A percentile compares a stretch with the other conserved stretches of the same genome.
These are phyloP conservation scores for Kurtzmaniella quercitrusa DNA, from an alignment of 1,139 yeast genomes.

Conservation along the genomic window DNA sequence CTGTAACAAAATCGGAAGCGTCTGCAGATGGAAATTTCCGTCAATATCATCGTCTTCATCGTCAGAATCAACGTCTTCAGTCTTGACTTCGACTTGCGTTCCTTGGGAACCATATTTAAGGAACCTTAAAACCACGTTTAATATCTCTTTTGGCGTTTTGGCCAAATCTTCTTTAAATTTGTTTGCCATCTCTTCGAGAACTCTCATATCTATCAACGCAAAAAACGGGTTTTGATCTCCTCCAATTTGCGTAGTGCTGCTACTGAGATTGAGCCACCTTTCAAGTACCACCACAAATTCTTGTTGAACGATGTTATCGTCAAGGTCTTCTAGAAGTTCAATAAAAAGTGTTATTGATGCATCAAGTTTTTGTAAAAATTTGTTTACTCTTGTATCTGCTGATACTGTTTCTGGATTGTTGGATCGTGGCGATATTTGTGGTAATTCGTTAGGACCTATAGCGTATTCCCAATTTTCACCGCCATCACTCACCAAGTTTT, in stretches of 20 bases:
- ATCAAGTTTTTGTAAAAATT: slow-evolving; percentile 49
- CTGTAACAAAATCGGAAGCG: slow-evolving; percentile 42
- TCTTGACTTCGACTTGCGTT: slow-evolving; percentile 4
- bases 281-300: slow-evolving; percentile 52
- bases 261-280: slow-evolving; percentile 50
- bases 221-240: slow-evolving; percentile 48
- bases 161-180: slow-evolving; percentile 60
- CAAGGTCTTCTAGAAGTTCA: slow-evolving; percentile 46
- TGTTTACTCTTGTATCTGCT: slow-evolving; percentile 17
- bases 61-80: slow-evolving; percentile 43
- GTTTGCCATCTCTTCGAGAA: slow-evolving; percentile 61
- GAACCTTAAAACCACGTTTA: slow-evolving; percentile 52
- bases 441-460: slow-evolving; percentile 51
- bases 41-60: slow-evolving; percentile 30
- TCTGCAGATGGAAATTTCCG: slow-evolving; percentile 15
- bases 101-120: slow-evolving; percentile 17
- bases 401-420: slow-evolving; percentile 6
- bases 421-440: slow-evolving; percentile 39
- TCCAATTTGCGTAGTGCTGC: slow-evolving; percentile 7
- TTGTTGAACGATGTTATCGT: slow-evolving; percentile 41
- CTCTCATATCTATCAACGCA: slow-evolving; percentile 56
- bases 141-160: slow-evolving; percentile 56
- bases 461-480: slow-evolving; percentile 50
- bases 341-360: slow-evolving; percentile 42
- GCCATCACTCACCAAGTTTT: slow-evolving; percentile 41